Conservation (phyloP, 805 yeast genomes). For the Yarrowia alimentaria region DNA sequence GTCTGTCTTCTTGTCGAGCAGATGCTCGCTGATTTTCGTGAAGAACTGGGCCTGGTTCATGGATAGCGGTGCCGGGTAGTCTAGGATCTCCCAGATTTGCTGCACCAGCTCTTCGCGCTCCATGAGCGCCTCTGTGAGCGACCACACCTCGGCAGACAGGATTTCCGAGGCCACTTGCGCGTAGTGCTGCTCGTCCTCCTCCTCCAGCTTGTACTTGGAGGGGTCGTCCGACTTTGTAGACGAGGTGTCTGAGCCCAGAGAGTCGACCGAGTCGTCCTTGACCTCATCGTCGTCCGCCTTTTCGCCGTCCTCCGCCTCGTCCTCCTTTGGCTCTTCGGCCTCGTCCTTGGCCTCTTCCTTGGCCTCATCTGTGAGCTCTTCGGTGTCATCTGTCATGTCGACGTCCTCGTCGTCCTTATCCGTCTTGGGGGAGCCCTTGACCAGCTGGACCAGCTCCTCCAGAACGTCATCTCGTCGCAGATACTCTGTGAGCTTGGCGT, state of each 20-base stretch:
- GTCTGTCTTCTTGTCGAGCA: slow-evolving; percentile 83
- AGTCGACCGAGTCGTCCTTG: slow-evolving; percentile 16
- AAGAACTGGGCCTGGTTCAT: slow-evolving; percentile 81
- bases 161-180: slow-evolving; percentile 83
- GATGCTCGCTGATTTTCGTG: slow-evolving; percentile 86
- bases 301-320: slow-evolving; percentile 33
- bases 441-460: slow-evolving; percentile 52
- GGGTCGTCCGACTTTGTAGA: slow-evolving; percentile 38
- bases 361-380: slow-evolving; percentile 24
- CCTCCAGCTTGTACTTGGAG: slow-evolving; percentile 34
- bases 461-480: slow-evolving; percentile 76
- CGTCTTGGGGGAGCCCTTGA: slow-evolving; percentile 29
- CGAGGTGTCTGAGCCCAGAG: slow-evolving; percentile 30
- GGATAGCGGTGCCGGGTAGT: slow-evolving; percentile 62
- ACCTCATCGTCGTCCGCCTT: slow-evolving; percentile 34
- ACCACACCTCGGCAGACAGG: slow-evolving; percentile 89
- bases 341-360: slow-evolving; percentile 30
- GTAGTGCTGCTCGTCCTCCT: slow-evolving; percentile 35
- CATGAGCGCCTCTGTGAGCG: slow-evolving; percentile 85
- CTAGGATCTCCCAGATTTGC: slow-evolving; percentile 77
- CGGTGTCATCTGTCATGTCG: too few species aligned
- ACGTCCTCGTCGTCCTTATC: slow-evolving; percentile 29
- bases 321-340: slow-evolving; percentile 29
- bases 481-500: slow-evolving; percentile 72
- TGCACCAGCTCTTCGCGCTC: slow-evolving; percentile 63